Evolutionary conservation across 192 early-diverging fungal genomes (phyloP).

Genomic region (Podochytrium sp.): DNA sequence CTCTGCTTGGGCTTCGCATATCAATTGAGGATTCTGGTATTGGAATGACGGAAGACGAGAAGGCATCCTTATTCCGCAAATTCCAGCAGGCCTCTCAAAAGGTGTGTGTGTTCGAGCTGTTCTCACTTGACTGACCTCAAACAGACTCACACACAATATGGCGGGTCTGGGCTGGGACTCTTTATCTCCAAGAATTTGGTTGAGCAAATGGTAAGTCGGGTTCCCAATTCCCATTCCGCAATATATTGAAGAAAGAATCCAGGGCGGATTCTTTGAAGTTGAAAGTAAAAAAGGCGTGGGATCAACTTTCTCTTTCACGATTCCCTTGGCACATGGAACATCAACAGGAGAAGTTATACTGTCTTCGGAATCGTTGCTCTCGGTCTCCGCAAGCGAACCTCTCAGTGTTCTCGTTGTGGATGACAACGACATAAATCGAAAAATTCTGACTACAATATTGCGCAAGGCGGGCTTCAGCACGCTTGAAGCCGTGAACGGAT

Average conservation of each 20-base stretch:
- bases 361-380: constrained; percentile 13
- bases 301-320: neutral
- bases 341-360: neutral
- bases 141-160: constrained; percentile 44
- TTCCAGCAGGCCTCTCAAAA: constrained; percentile 2
- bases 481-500: constrained; percentile 56
- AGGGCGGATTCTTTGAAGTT: neutral
- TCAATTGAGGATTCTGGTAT: constrained; percentile 29
- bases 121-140: no score
- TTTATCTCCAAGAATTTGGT: constrained; percentile 48
- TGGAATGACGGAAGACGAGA: constrained; percentile 41
- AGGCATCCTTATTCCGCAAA: constrained; percentile 37
- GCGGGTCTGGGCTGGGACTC: constrained; percentile 53
- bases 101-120: no score
- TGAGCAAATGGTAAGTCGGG: constrained; percentile 30
- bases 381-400: neutral
- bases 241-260: neutral
- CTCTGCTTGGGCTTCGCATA: neutral
- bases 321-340: constrained; percentile 4
- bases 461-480: constrained; percentile 53
- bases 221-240: neutral
- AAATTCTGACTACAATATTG: constrained; percentile 58
- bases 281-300: neutral
- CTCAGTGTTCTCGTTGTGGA: constrained; percentile 23
- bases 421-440: constrained; percentile 61